Evolutionary conservation across 768 basidiomycete species (phyloP).

Genomic region (Pulveroboletus sp.): DNA sequence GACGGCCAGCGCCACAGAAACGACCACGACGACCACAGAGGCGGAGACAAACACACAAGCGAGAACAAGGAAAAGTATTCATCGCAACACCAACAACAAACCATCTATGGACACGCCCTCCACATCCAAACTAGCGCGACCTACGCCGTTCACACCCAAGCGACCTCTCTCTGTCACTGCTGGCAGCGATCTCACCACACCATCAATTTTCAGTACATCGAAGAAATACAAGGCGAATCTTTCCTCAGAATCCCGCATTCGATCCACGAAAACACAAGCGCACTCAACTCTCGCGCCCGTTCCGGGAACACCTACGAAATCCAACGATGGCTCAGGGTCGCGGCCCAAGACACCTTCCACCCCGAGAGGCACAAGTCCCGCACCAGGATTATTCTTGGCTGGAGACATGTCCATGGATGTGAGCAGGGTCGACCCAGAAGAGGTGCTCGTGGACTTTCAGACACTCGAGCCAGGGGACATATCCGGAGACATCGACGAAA

Average conservation of each 20-base stretch:
- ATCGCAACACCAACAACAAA: slow-evolving; percentile 3
- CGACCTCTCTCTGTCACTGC: slow-evolving; percentile 41
- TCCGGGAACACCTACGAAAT: slow-evolving; percentile 54
- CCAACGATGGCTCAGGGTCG: slow-evolving; percentile 30
- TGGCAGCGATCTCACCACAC: slow-evolving; percentile 35
- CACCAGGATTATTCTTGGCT: slow-evolving; percentile 36
- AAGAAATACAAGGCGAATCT: slow-evolving; percentile 71
- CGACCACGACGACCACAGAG: not conserved
- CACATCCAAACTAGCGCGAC: slow-evolving; percentile 37
- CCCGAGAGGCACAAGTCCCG: slow-evolving; percentile 51
- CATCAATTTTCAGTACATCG: slow-evolving; percentile 40
- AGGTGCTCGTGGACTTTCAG: slow-evolving; percentile 72
- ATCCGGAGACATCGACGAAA: slow-evolving; percentile 66
- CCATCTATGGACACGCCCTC: slow-evolving; percentile 21
- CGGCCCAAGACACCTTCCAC: slow-evolving; percentile 56
- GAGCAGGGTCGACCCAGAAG: slow-evolving; percentile 70
- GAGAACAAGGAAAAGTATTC: not conserved
- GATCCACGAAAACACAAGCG: slow-evolving; percentile 28
- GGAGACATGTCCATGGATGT: slow-evolving; percentile 70
- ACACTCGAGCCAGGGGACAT: slow-evolving; percentile 68
- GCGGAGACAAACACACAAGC: not conserved
- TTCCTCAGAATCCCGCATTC: slow-evolving; percentile 41
- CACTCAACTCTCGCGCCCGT: slow-evolving; percentile 40
- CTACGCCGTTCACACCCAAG: slow-evolving; percentile 54
- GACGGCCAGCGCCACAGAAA: not conserved